These are phyloP conservation scores for Plasmodium cynomolgi DNA, from an alignment of 169 alveolate genomes.

Conservation along the genomic window DNA sequence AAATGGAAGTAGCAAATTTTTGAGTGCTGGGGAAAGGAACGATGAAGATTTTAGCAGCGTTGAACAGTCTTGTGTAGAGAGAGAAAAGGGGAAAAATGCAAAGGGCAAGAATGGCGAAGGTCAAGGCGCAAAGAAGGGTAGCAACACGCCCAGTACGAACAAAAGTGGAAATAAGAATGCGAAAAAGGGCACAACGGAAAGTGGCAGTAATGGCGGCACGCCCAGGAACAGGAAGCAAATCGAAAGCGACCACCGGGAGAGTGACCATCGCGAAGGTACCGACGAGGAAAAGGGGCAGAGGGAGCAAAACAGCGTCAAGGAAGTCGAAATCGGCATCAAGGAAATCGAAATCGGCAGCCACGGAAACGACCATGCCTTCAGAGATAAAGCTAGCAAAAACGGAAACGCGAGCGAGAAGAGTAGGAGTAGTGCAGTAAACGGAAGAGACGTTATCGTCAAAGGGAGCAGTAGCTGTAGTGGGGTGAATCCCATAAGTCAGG, in stretches of 20 bases:
- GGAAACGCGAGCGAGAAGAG: slow-evolving; percentile 1
- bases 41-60: background rate
- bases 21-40: background rate
- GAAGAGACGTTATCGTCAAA: background rate
- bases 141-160: background rate
- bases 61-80: background rate
- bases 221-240: background rate
- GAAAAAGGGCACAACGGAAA: background rate
- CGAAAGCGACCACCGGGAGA: background rate
- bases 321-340: background rate
- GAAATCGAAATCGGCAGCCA: background rate
- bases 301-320: background rate
- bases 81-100: slow-evolving; percentile 27
- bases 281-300: background rate
- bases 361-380: background rate
- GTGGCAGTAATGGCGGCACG: background rate
- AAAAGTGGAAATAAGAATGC: background rate
- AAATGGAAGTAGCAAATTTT: slow-evolving; percentile 22
- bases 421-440: background rate
- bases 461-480: background rate
- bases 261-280: background rate
- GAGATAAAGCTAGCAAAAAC: background rate
- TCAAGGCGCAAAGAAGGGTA: slow-evolving; percentile 1
- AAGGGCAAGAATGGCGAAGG: slow-evolving; percentile 29
- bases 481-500: background rate